These are phyloP conservation scores for Coemansia sp. DNA, from an alignment of 192 early-diverging fungal species.

Conservation along the genomic window DNA sequence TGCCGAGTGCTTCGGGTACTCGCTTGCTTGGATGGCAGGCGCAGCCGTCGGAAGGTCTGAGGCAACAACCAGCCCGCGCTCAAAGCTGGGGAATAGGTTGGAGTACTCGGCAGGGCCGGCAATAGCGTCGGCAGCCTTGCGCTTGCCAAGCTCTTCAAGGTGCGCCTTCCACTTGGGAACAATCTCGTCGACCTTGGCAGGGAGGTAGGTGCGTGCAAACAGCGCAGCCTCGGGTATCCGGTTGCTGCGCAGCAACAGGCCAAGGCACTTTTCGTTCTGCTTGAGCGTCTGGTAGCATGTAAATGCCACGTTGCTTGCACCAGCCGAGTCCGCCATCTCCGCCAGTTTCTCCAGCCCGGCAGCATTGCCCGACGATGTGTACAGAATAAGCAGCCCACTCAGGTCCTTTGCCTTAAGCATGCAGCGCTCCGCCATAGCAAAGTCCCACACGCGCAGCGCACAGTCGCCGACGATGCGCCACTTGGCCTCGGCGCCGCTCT, in stretches of 20 bases:
- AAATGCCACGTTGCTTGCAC: conserved; percentile 93
- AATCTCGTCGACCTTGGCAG: conserved; percentile 66
- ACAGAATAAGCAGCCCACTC: conserved; percentile 84
- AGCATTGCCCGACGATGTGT: conserved; percentile 86
- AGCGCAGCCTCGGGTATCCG: conserved; percentile 94
- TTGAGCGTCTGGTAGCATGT: conserved; percentile 74
- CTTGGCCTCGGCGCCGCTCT: conserved; percentile 81
- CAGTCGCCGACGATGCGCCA: conserved; percentile 93
- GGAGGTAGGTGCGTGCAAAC: conserved; percentile 87
- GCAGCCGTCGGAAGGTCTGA: conserved; percentile 5
- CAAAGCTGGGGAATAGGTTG: conserved; percentile 85
- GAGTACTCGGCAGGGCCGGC: conserved; percentile 81
- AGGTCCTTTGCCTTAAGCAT: conserved; percentile 85
- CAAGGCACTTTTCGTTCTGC: conserved; percentile 78
- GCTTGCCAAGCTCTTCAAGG: conserved; percentile 66
- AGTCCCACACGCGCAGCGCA: conserved; percentile 89
- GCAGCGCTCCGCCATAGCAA: conserved; percentile 89
- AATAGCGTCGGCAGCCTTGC: conserved; percentile 84
- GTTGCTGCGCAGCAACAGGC: conserved; percentile 81
- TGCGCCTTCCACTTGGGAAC: conserved; percentile 79
- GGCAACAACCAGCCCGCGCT: conserved; percentile 22
- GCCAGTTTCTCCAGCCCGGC: conserved; percentile 76
- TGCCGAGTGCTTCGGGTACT: conserved; percentile 33
- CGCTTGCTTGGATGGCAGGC: not conserved
- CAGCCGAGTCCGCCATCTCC: conserved; percentile 58